Conservation (phyloP, 805 yeast species). For the Myxozyma neotropica region DNA sequence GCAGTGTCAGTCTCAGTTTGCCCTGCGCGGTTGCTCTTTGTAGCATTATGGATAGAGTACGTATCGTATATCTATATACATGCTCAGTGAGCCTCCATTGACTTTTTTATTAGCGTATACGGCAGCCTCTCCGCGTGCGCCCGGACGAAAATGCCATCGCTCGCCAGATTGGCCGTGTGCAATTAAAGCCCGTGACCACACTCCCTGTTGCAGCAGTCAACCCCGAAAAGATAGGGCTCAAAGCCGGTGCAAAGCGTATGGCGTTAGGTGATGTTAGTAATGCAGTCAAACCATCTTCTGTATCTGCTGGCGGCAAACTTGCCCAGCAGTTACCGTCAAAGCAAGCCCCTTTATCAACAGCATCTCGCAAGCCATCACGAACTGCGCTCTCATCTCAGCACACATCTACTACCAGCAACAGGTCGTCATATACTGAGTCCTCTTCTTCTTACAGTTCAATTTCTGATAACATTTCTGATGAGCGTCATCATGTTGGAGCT, state of each 20-base stretch:
- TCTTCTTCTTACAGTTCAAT: neutral
- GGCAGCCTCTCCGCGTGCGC: constrained; percentile 27
- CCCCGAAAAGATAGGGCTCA: constrained; percentile 24
- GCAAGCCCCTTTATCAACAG: neutral
- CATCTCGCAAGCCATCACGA: constrained; percentile 7
- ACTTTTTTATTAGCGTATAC: constrained; percentile 15
- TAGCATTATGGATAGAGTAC: constrained; percentile 26
- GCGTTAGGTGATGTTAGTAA: constrained; percentile 33
- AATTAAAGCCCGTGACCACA: constrained; percentile 13
- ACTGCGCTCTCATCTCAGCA: neutral
- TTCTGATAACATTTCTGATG: constrained; percentile 3
- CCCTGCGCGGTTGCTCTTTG: neutral
- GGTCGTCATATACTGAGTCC: neutral
- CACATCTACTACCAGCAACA: neutral
- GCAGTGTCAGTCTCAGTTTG: neutral
- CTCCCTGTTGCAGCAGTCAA: neutral
- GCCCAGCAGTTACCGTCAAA: constrained; percentile 20
- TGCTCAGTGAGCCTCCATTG: too few relatives aligned
- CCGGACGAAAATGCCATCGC: constrained; percentile 28
- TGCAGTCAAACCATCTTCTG: constrained; percentile 9
- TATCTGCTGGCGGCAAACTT: constrained; percentile 22
- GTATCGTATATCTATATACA: neutral
- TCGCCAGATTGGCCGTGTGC: constrained; percentile 15
- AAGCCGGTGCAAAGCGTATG: constrained; percentile 32
- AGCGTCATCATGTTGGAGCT: constrained; percentile 24